Evolutionary conservation across 2,329 filamentous ascomycete genomes (phyloP), one percentile per base, ranked within the genome.

Genomic region (Ophiocordyceps sinensis): DNA sequence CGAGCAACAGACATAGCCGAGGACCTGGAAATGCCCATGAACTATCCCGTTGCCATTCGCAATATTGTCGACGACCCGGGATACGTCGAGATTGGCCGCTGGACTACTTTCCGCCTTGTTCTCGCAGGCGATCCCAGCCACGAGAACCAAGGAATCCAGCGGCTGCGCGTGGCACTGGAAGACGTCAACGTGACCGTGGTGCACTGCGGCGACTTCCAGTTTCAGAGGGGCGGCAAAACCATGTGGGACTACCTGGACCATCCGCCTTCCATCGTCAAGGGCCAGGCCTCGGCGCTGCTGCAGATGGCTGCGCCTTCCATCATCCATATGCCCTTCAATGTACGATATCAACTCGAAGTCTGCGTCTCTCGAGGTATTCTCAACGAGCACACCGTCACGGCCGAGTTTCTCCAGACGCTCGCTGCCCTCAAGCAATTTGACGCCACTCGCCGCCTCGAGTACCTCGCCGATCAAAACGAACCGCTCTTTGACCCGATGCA

Each of bases 331-430:
- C 64, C 75, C 0, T 95, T 87, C 45, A 63, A 77, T 1, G 75
- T 94, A 1, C 75, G 85, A 14, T 98, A 96, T 54, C 87, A 94
- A 56, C 72, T 98, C 0, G 89, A 98, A 57, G 88, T 86, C 0
- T 96, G 89, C 55, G 70, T 96, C n/a, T 94, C 88, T 0, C 75
- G 82, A 26, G 78, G 79, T 0, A 68, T 77, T 21, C 63, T 98
- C 12, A 81, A 80, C 41, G 89, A 95, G 56, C 75, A 85, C 54
- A 82, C 73, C 37, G 71, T 96, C 36, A 71, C 66, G 1, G 56
- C 60, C 2, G 68, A 75, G 3, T 96, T 96, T 48, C 61, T 94
- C 2, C 55, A 67, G 26, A 70, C 63, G 35, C 67, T 96, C 15
- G 65, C 70, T 1, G 53, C 61, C 3, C 44, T 60, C 17, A 52